Conservation (phyloP, 257 asterid species). For the Osmanthus fragrans region DNA sequence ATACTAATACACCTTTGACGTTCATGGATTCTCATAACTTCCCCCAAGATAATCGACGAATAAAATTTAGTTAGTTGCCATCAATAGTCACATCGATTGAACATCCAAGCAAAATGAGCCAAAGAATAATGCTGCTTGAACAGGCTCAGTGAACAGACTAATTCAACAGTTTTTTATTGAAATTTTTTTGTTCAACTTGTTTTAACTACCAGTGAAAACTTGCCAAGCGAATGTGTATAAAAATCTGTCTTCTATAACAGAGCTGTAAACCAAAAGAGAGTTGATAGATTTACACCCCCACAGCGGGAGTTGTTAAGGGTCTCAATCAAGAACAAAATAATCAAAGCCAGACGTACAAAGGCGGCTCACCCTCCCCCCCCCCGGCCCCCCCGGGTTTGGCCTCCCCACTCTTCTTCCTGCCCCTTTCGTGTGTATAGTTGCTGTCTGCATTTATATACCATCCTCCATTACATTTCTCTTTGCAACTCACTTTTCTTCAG, state of each 20-base stretch:
- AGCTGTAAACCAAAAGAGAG: neutral
- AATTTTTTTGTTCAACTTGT: no score
- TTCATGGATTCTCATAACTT: neutral
- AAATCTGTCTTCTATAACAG: no score
- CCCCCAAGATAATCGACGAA: neutral
- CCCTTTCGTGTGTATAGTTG: constrained; percentile 22
- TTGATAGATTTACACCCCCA: neutral
- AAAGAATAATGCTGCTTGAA: no score
- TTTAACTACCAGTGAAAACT: no score
- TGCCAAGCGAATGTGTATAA: no score
- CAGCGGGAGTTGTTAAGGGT: constrained; percentile 29
- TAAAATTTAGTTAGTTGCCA: neutral
- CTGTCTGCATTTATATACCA: constrained; percentile 23
- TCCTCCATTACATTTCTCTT: constrained; percentile 1
- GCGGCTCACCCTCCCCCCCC: constrained; percentile 26
- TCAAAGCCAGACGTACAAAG: constrained; percentile 24
- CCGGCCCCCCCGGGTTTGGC: neutral
- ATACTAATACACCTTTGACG: neutral
- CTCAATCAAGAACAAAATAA: constrained; percentile 30
- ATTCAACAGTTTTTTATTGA: no score
- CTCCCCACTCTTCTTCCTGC: constrained; percentile 18
- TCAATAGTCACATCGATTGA: neutral
- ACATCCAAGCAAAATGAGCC: neutral
- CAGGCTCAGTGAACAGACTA: no score
- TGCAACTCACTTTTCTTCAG: neutral